Evolutionary conservation across 331 rosid species (phyloP), one percentile per base, ranked within the genome.

Genomic region (Stylosanthes scabra): DNA sequence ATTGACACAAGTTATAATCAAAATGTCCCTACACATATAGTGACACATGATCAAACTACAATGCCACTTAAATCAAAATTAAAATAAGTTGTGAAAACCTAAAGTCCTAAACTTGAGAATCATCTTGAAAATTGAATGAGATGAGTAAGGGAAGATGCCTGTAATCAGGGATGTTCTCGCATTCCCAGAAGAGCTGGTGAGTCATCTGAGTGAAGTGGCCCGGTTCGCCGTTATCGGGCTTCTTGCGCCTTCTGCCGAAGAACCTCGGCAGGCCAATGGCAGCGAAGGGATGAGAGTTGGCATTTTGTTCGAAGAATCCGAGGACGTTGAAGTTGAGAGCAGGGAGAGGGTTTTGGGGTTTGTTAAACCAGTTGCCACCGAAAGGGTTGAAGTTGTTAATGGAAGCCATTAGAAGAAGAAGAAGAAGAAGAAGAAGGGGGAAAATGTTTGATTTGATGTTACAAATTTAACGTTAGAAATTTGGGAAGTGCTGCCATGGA

Each of bases 361-460:
- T 90, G 1, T 72, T 49, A 85, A 90, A 93, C 98, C 98, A 93
- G 76, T 80, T 82, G 12, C 80, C 97, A 7, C 81, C 96, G 39
- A 88, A 90, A 10, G 92, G 87, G 72, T 90, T 90, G 86, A 93
- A 87, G 73, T 86, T 88, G 70, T 83, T 90, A 62, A 90, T 86
- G 44, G 98, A 88, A 74, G 91, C 89, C 98, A 90, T 93, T 2
- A 6, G 8, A 13, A 2, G 15, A 11, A 46, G 45, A 15, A 16
- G 27, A 16, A 15, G 39, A 34, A 13, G 41, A 11, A 5, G n/a
- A n/a, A n/a, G 25, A 20, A 20, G 25, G 25, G 1, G 25, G 25
- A 20, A 20, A 20, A 11, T 3, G 55, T 49, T 49, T 49, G 14
- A 12, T 14, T 20, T 52, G 58, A 14, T 14, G 58, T 52, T 52